These are phyloP conservation scores for Lippia alba DNA, from an alignment of 305 asterid species.

Conservation along the genomic window DNA sequence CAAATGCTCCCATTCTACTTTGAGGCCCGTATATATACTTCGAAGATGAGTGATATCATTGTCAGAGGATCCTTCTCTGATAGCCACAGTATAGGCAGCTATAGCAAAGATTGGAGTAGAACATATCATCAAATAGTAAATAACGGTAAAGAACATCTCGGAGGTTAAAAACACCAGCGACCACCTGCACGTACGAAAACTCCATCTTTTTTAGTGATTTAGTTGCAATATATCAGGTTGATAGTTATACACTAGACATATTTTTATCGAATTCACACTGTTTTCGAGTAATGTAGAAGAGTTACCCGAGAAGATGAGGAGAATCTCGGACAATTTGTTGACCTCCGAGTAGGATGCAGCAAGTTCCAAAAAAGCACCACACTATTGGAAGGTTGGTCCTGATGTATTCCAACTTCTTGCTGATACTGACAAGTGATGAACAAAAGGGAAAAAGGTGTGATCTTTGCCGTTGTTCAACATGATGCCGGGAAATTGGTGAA, in stretches of 20 bases:
- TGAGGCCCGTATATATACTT: slow-evolving; percentile 59
- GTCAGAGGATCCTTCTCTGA: slow-evolving; percentile 78
- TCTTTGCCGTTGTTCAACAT: slow-evolving; percentile 13
- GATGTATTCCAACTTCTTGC: slow-evolving; percentile 68
- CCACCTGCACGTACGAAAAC: slow-evolving; percentile 60
- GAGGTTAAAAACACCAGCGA: slow-evolving; percentile 78
- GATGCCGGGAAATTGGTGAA: slow-evolving; percentile 1
- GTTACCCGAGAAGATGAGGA: slow-evolving; percentile 89
- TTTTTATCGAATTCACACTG: too few species aligned
- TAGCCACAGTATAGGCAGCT: slow-evolving; percentile 75
- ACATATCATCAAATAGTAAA: slow-evolving; percentile 68
- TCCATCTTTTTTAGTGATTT: neutral
- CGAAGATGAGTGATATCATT: slow-evolving; percentile 70
- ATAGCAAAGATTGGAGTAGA: slow-evolving; percentile 75
- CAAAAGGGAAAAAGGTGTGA: neutral
- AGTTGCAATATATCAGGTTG: neutral
- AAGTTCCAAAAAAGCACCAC: slow-evolving; percentile 92
- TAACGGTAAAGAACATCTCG: slow-evolving; percentile 69
- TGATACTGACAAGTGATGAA: slow-evolving; percentile 50
- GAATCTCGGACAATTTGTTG: slow-evolving; percentile 71
- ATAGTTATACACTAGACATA: neutral
- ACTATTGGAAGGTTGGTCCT: slow-evolving; percentile 71
- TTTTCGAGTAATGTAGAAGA: too few species aligned
- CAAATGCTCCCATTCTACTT: slow-evolving; percentile 28
- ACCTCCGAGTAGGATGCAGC: slow-evolving; percentile 82